phyloP scores from a whole-genome alignment of 768 basidiomycete genomes.

The Calocera viscosa region DNA sequence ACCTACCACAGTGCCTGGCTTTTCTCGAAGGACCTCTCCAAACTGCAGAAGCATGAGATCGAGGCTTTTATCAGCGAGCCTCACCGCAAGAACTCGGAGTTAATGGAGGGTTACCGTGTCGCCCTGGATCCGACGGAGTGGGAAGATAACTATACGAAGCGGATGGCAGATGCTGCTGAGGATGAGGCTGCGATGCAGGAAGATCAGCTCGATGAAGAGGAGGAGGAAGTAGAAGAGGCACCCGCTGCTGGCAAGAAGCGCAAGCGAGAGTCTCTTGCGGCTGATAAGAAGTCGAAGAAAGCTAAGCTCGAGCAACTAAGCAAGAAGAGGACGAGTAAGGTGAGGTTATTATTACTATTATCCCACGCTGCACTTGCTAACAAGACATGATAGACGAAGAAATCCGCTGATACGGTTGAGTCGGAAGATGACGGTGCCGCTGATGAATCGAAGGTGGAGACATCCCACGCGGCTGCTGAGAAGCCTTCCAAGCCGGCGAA shows the following conservation, averaged over 20 bases:
- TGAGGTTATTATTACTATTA: neutral
- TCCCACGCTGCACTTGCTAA: neutral
- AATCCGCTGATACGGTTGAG: constrained; percentile 33
- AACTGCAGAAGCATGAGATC: constrained; percentile 68
- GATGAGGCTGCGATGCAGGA: constrained; percentile 48
- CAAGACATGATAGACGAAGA: constrained; percentile 32
- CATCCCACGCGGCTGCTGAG: neutral
- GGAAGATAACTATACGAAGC: constrained; percentile 34
- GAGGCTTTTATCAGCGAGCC: constrained; percentile 67
- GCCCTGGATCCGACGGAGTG: constrained; percentile 61
- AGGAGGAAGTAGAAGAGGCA: constrained; percentile 39
- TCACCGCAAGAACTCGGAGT: constrained; percentile 61
- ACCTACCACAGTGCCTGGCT: constrained; percentile 60
- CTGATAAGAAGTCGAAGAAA: constrained; percentile 37
- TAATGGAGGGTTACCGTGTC: constrained; percentile 63
- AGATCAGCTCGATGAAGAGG: constrained; percentile 50
- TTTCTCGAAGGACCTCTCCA: constrained; percentile 65
- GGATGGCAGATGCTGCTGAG: constrained; percentile 28
- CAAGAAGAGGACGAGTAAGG: constrained; percentile 31
- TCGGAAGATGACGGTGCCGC: constrained; percentile 38
- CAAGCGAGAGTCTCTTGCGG: constrained; percentile 35
- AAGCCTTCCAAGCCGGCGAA: constrained; percentile 15
- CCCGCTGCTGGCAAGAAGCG: constrained; percentile 20
- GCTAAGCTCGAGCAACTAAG: constrained; percentile 38
- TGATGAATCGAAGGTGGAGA: constrained; percentile 21